Evolutionary conservation across 192 early-diverging fungal species (phyloP).

Genomic region (Umbelopsis vinacea): DNA sequence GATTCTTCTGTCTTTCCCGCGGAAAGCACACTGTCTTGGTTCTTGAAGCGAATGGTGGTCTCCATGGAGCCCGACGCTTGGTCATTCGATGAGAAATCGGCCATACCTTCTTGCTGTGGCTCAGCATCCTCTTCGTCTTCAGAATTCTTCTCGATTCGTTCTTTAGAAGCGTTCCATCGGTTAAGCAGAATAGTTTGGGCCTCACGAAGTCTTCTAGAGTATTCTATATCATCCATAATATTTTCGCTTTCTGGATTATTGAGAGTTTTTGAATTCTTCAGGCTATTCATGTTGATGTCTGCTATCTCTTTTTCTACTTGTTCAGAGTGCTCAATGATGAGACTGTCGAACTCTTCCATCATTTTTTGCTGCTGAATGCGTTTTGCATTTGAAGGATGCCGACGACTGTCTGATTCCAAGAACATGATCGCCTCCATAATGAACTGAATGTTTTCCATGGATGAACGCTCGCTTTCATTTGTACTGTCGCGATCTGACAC

Average conservation of each 20-base stretch:
- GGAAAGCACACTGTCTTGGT: neutral
- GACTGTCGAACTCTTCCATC: constrained; percentile 1
- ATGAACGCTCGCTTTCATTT: neutral
- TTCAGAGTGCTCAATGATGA: neutral
- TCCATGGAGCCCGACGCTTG: neutral
- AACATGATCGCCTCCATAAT: constrained; percentile 2
- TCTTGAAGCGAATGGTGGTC: neutral
- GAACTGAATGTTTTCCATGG: constrained; percentile 8
- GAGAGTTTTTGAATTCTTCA: neutral
- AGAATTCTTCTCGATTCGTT: neutral
- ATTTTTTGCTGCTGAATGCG: neutral
- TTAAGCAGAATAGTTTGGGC: constrained; percentile 7
- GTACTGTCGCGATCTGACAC: neutral
- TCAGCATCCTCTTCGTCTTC: constrained; percentile 3
- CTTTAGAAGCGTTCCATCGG: constrained; percentile 15
- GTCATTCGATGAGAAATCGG: neutral
- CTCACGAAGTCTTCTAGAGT: neutral
- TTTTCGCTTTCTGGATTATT: neutral
- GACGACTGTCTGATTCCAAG: constrained; percentile 4
- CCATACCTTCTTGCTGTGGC: neutral
- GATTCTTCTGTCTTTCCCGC: neutral
- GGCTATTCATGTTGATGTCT: neutral
- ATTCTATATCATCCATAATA: neutral
- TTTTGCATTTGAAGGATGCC: constrained; percentile 5
- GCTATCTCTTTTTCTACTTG: constrained; percentile 4